phyloP scores from a whole-genome alignment of 768 basidiomycete genomes.

The Tulasnella sp. region DNA sequence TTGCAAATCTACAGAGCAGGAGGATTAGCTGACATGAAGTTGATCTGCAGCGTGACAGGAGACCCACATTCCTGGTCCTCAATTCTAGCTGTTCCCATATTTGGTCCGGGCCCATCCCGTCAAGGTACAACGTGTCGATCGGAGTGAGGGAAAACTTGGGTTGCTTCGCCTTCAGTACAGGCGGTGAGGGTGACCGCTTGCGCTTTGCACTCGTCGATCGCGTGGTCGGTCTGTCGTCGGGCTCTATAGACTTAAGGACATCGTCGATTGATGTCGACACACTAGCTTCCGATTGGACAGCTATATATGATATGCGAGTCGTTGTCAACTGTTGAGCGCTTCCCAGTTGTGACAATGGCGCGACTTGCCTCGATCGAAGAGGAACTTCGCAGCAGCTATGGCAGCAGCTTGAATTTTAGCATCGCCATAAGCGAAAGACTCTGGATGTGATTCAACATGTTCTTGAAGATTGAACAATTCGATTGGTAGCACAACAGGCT shows the following conservation, averaged over 20 bases:
- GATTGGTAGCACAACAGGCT: slow-evolving; percentile 5
- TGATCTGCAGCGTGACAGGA: neutral
- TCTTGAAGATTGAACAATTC: neutral
- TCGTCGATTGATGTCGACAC: slow-evolving; percentile 55
- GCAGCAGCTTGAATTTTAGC: slow-evolving; percentile 46
- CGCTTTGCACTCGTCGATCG: slow-evolving; percentile 44
- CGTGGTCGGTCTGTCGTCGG: slow-evolving; percentile 58
- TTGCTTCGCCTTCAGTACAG: slow-evolving; percentile 20
- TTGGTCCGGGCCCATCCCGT: slow-evolving; percentile 76
- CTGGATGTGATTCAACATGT: slow-evolving; percentile 40
- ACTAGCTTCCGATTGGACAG: slow-evolving; percentile 53
- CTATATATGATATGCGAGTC: no score
- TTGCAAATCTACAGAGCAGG: slow-evolving; percentile 32
- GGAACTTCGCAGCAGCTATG: slow-evolving; percentile 55
- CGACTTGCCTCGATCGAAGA: slow-evolving; percentile 69
- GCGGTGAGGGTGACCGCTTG: slow-evolving; percentile 28
- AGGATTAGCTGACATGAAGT: neutral
- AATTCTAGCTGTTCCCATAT: slow-evolving; percentile 93
- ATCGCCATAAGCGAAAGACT: slow-evolving; percentile 46
- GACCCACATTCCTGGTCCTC: slow-evolving; percentile 46
- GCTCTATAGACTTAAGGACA: slow-evolving; percentile 56
- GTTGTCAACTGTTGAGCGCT: no score
- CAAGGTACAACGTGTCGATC: slow-evolving; percentile 58
- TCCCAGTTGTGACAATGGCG: no score
- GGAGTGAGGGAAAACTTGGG: slow-evolving; percentile 44